phyloP scores from a whole-genome alignment of 2,329 filamentous ascomycete species.

The Stachybotrys elegans region DNA sequence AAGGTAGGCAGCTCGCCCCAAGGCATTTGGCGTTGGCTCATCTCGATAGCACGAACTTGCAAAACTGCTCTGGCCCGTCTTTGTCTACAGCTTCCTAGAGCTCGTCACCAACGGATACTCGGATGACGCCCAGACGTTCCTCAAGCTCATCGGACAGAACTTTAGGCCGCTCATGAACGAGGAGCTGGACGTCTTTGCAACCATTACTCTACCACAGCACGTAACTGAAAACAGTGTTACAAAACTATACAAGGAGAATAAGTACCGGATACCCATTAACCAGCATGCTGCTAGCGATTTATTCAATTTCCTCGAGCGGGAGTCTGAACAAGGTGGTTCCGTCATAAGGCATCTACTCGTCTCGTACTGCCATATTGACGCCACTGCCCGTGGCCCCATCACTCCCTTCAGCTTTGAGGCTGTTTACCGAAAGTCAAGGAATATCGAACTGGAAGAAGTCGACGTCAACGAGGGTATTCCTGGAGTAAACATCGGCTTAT shows the following conservation, averaged over 20 bases:
- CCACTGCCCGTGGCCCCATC: slow-evolving; percentile 56
- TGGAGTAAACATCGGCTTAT: slow-evolving; percentile 56
- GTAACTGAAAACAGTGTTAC: slow-evolving; percentile 71
- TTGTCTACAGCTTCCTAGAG: slow-evolving; percentile 87
- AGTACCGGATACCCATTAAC: slow-evolving; percentile 87
- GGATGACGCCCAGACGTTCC: slow-evolving; percentile 69
- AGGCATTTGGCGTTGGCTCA: background rate
- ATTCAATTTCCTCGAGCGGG: slow-evolving; percentile 84
- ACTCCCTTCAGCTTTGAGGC: slow-evolving; percentile 60
- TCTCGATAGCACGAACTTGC: slow-evolving; percentile 68
- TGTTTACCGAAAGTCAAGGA: slow-evolving; percentile 51
- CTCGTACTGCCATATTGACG: slow-evolving; percentile 52
- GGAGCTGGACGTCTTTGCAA: slow-evolving; percentile 70
- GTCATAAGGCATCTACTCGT: slow-evolving; percentile 72
- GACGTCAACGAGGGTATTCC: slow-evolving; percentile 63
- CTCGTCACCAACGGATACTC: slow-evolving; percentile 68
- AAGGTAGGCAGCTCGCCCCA: slow-evolving; percentile 61
- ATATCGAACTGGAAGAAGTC: slow-evolving; percentile 57
- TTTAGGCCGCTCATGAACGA: slow-evolving; percentile 78
- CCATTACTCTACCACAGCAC: slow-evolving; percentile 72
- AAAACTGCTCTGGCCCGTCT: slow-evolving; percentile 87
- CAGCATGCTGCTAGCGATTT: slow-evolving; percentile 76
- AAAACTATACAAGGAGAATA: slow-evolving; percentile 77
- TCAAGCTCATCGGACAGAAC: slow-evolving; percentile 58
- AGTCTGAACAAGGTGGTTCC: slow-evolving; percentile 72